These are phyloP conservation scores for Endotrypanum monterogeii DNA, from an alignment of 208 protist genomes.

Conservation along the genomic window DNA sequence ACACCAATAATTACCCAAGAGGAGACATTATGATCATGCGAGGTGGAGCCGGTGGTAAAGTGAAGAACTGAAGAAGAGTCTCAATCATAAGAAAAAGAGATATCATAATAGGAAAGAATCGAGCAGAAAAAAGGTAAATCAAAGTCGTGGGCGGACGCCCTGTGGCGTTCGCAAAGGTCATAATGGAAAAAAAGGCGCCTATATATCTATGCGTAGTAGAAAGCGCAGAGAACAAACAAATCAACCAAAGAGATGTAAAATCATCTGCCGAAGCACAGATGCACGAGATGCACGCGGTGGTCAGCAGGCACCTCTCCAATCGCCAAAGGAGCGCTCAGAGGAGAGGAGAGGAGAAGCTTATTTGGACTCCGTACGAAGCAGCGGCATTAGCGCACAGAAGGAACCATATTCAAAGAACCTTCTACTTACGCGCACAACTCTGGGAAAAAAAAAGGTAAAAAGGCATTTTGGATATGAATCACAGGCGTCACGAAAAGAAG, in stretches of 20 bases:
- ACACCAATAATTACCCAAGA: not conserved
- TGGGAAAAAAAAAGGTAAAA: not conserved
- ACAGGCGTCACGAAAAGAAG: conserved; percentile 39
- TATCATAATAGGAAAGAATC: not conserved
- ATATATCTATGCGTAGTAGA: not conserved
- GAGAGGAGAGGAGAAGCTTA: not conserved
- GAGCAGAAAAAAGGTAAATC: conserved; percentile 3
- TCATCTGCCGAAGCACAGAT: not conserved
- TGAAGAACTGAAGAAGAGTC: not conserved
- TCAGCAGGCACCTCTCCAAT: not conserved
- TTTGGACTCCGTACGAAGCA: not conserved
- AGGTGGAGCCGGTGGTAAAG: not conserved
- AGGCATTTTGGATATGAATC: not conserved
- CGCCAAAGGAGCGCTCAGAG: not conserved
- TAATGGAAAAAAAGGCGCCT: not conserved
- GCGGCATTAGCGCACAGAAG: not conserved
- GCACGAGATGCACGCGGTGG: not conserved
- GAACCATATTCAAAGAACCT: not conserved
- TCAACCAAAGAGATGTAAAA: not conserved
- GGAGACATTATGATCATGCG: not conserved
- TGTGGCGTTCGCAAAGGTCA: not conserved
- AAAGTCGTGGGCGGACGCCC: no score
- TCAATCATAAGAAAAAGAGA: not conserved
- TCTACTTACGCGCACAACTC: not conserved
- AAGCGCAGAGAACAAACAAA: not conserved